A percentile compares a stretch with the other conserved stretches of the same genome.
phyloP scores from a whole-genome alignment of 768 basidiomycete genomes.

The Xerocomus potaroensis region DNA sequence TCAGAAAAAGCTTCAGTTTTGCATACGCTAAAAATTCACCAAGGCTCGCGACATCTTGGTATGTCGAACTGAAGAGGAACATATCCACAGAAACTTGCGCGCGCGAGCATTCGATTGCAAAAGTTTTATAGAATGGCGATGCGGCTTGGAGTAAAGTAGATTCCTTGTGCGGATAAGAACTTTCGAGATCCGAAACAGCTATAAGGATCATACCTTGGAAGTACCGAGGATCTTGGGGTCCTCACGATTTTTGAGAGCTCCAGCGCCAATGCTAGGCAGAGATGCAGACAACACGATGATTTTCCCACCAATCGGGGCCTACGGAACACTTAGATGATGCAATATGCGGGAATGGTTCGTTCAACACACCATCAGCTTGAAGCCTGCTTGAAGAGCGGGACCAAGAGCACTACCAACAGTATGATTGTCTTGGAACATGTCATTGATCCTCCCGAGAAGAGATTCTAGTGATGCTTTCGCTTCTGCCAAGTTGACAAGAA shows the following conservation, averaged over 20 bases:
- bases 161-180: slow-evolving; percentile 49
- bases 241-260: slow-evolving; percentile 92
- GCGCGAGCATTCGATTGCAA: slow-evolving; percentile 97
- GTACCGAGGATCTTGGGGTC: slow-evolving; percentile 96
- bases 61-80: slow-evolving; percentile 93
- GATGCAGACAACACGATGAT: slow-evolving; percentile 83
- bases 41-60: slow-evolving; percentile 93
- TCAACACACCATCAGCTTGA: slow-evolving; percentile 81
- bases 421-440: slow-evolving; percentile 98
- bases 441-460: slow-evolving; percentile 78
- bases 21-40: slow-evolving; percentile 40
- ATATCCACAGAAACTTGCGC: slow-evolving; percentile 98
- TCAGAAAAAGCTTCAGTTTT: background rate
- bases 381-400: slow-evolving; percentile 92
- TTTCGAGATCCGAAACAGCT: background rate
- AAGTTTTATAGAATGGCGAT: slow-evolving; percentile 94
- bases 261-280: slow-evolving; percentile 83
- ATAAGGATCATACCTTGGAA: slow-evolving; percentile 59
- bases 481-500: slow-evolving; percentile 93
- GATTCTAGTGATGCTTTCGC: slow-evolving; percentile 73
- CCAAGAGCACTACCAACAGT: slow-evolving; percentile 92
- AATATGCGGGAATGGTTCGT: background rate
- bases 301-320: slow-evolving; percentile 94
- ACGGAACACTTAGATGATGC: slow-evolving; percentile 4
- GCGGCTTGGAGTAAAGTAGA: slow-evolving; percentile 90